These are phyloP conservation scores for Naematelia encephala DNA, from an alignment of 768 basidiomycete species.

Conservation along the genomic window DNA sequence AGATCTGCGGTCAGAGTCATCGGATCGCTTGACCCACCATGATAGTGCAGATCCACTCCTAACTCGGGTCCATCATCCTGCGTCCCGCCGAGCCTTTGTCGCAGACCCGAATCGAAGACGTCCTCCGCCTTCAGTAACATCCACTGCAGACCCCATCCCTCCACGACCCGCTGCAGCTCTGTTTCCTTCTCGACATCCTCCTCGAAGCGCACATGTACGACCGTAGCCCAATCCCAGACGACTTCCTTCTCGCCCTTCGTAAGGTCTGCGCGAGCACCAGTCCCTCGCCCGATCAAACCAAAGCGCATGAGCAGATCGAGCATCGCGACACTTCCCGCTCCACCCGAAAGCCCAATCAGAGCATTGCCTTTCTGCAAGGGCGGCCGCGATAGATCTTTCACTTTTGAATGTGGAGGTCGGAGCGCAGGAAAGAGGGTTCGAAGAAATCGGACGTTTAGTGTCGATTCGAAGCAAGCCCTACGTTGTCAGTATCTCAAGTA, in stretches of 20 bases:
- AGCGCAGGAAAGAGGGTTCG: slow-evolving; percentile 26
- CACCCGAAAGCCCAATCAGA: slow-evolving; percentile 37
- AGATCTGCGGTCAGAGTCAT: slow-evolving; percentile 18
- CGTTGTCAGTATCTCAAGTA: slow-evolving; percentile 2
- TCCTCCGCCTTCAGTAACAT: slow-evolving; percentile 41
- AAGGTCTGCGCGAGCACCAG: slow-evolving; percentile 21
- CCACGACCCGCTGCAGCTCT: slow-evolving; percentile 16
- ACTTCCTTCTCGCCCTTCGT: slow-evolving; percentile 38
- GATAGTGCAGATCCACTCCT: not conserved
- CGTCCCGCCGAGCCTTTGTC: slow-evolving; percentile 5
- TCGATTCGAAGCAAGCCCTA: slow-evolving; percentile 21
- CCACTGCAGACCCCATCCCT: slow-evolving; percentile 19
- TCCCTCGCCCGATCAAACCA: slow-evolving; percentile 30
- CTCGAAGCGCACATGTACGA: slow-evolving; percentile 47
- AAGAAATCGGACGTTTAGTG: slow-evolving; percentile 15
- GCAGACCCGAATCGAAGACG: slow-evolving; percentile 32
- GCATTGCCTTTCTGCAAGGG: slow-evolving; percentile 29
- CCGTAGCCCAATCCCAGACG: slow-evolving; percentile 38
- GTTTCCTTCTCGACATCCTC: slow-evolving; percentile 20
- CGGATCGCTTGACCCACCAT: not conserved
- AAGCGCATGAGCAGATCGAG: slow-evolving; percentile 29
- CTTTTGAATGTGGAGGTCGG: slow-evolving; percentile 11
- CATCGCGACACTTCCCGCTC: slow-evolving; percentile 43
- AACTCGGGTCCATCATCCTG: not conserved
- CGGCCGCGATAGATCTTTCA: slow-evolving; percentile 18